phyloP scores from a whole-genome alignment of 1,284 basidiomycete genomes.

The Mrakiaceae sp. region DNA sequence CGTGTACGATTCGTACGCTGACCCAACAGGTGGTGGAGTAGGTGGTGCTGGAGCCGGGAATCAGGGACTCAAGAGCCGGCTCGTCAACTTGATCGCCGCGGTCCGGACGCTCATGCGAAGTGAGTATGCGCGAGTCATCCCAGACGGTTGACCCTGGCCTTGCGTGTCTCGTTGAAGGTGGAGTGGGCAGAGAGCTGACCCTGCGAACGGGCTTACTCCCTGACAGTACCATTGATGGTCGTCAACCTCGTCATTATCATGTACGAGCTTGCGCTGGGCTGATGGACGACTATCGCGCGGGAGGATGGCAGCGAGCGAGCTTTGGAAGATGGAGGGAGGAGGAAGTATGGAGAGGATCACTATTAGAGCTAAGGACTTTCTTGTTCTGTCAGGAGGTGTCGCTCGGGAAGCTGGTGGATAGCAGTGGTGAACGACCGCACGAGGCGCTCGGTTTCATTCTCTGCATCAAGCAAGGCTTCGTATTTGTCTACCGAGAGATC shows the following conservation, averaged over 20 bases:
- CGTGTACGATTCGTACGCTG: constrained; percentile 54
- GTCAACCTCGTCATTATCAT: constrained; percentile 70
- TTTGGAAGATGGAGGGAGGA: not conserved
- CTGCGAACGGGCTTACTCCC: constrained; percentile 19
- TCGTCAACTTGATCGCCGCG: constrained; percentile 85
- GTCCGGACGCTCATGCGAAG: constrained; percentile 91
- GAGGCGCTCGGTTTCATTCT: too few species aligned
- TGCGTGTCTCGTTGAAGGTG: not conserved
- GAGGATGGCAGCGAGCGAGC: not conserved
- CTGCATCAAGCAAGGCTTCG: too few species aligned
- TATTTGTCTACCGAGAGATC: too few species aligned
- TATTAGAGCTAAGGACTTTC: too few species aligned
- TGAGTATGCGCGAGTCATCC: constrained; percentile 38
- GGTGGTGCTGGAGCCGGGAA: constrained; percentile 39
- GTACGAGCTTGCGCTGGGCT: constrained; percentile 63
- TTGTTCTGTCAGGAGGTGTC: too few species aligned
- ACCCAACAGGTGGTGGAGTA: constrained; percentile 24
- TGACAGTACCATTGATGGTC: constrained; percentile 70
- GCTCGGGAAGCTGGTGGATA: too few species aligned
- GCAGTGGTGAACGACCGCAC: too few species aligned
- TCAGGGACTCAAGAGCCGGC: constrained; percentile 64
- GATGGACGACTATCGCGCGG: not conserved
- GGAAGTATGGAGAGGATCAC: not conserved
- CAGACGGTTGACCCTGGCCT: too few species aligned
- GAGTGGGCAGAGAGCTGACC: constrained; percentile 21